These are phyloP conservation scores for Teunomyces stri DNA, from an alignment of 805 yeast species.

Conservation along the genomic window DNA sequence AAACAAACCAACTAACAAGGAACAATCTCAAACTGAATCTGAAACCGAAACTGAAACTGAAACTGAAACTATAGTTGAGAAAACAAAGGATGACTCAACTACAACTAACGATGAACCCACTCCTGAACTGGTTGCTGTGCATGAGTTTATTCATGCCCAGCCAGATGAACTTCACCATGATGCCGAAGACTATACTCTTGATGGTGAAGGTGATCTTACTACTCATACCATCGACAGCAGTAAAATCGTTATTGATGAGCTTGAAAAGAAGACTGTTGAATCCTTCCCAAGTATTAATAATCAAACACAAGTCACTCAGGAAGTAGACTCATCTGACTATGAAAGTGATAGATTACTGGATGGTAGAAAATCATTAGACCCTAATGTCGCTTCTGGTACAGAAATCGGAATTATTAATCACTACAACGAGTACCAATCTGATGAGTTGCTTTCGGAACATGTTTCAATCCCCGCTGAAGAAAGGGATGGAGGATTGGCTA, in stretches of 20 bases:
- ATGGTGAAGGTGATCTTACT: not conserved
- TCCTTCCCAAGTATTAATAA: not conserved
- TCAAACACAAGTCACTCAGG: not conserved
- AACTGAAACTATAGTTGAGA: too few relatives aligned
- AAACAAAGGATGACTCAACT: not conserved
- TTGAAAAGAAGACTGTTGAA: constrained; percentile 14
- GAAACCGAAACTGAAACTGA: too few relatives aligned
- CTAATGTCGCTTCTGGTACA: constrained; percentile 5
- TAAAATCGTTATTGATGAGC: constrained; percentile 23
- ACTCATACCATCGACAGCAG: constrained; percentile 19
- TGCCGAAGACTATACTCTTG: constrained; percentile 10
- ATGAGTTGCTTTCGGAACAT: constrained; percentile 14
- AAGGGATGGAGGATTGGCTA: constrained; percentile 12
- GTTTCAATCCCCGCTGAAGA: constrained; percentile 1
- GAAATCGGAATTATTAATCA: constrained; percentile 20
- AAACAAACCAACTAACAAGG: not conserved
- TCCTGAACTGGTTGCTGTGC: not conserved
- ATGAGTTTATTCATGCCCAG: not conserved
- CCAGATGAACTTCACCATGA: constrained; percentile 4
- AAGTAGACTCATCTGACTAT: constrained; percentile 2
- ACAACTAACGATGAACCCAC: not conserved
- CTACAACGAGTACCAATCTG: constrained; percentile 18
- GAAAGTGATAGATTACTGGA: constrained; percentile 2
- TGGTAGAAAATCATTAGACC: not conserved
- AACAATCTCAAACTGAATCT: not conserved